Evolutionary conservation across 805 yeast genomes (phyloP), one percentile per base, ranked within the genome.

Genomic region (Pichia heedii): DNA sequence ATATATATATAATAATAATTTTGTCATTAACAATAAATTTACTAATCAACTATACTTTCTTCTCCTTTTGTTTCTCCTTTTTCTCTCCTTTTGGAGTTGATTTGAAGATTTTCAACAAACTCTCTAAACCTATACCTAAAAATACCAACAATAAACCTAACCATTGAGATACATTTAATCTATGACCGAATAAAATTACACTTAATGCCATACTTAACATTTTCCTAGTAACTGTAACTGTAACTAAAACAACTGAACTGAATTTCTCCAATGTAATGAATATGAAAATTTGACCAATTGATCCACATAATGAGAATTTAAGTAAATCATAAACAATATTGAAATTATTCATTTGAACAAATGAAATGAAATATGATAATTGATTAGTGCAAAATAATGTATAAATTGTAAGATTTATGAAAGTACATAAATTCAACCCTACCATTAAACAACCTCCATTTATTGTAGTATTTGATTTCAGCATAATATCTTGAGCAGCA

Each of bases 161-260:
- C 88, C 96, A 84, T 65, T 93, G 97, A 9, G 67, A 62, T 3
- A 43, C 8, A 27, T 65, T 69, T 50, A 93, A 71, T 5, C 61
- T 57, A 58, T 93, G 97, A n/a, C 93, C 90, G 63, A 87, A 90
- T 50, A 90, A 66, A 4, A 86, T 60, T 40, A 93, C 96, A 55
- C 95, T 84, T 42, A 90, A 63, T 29, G 88, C 71, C 97, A 93
- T 90, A 33, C 97, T 87, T 39, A 88, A 68, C 96, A 93, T 90
- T 57, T 93, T 93, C 54, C 99, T 74, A 1, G 98, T 90, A 10
- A 93, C 97, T 0, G 97, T 93, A 16, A 94, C 90, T 34, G 96
- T 90, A 24, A 90, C 88, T 43, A 93, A 68, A 0, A 84, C 75
- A 47, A 93, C 67, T 2, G 96, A 86, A 39, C 90, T 96, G 58